A percentile compares a stretch with the other conserved stretches of the same genome.
These are phyloP conservation scores for Amyloporia xantha DNA, from an alignment of 768 basidiomycete genomes.

Conservation along the genomic window DNA sequence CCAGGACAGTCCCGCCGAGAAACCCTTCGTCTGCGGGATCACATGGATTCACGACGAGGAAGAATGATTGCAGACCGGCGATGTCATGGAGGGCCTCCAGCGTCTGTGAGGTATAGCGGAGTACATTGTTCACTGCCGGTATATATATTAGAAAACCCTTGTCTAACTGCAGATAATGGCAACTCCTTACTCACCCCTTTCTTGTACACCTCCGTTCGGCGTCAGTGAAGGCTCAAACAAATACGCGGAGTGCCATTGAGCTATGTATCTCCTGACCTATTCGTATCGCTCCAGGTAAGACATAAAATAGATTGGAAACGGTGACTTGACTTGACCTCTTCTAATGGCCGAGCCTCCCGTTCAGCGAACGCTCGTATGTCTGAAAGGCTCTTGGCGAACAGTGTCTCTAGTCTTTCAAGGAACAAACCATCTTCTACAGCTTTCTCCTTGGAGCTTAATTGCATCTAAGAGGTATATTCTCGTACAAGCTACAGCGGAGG, in stretches of 20 bases:
- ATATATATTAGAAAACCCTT: background rate
- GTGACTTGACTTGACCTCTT: slow-evolving; percentile 42
- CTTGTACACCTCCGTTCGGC: slow-evolving; percentile 3
- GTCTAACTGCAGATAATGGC: background rate
- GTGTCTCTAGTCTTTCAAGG: slow-evolving; percentile 55
- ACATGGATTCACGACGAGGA: slow-evolving; percentile 52
- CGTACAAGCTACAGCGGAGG: background rate
- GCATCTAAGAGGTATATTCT: too few relatives aligned
- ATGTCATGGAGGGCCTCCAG: slow-evolving; percentile 47
- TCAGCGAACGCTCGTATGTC: slow-evolving; percentile 58
- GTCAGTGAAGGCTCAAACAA: slow-evolving; percentile 32
- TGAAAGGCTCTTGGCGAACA: slow-evolving; percentile 49
- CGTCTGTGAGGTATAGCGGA: slow-evolving; percentile 43
- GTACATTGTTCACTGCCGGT: slow-evolving; percentile 39
- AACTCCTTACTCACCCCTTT: slow-evolving; percentile 6
- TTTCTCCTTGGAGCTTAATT: slow-evolving; percentile 9
- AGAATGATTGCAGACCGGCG: slow-evolving; percentile 52
- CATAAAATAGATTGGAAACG: background rate
- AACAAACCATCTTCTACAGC: slow-evolving; percentile 36
- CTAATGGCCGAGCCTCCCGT: slow-evolving; percentile 50
- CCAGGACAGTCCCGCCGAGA: slow-evolving; percentile 53
- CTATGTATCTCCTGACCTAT: slow-evolving; percentile 41
- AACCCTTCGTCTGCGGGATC: slow-evolving; percentile 46
- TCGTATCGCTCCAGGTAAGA: too few relatives aligned
- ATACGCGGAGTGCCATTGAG: slow-evolving; percentile 58